A percentile compares a stretch with the other conserved stretches of the same genome.
phyloP scores from a whole-genome alignment of 2,329 filamentous ascomycete species.

The Paecilomyces sp. region DNA sequence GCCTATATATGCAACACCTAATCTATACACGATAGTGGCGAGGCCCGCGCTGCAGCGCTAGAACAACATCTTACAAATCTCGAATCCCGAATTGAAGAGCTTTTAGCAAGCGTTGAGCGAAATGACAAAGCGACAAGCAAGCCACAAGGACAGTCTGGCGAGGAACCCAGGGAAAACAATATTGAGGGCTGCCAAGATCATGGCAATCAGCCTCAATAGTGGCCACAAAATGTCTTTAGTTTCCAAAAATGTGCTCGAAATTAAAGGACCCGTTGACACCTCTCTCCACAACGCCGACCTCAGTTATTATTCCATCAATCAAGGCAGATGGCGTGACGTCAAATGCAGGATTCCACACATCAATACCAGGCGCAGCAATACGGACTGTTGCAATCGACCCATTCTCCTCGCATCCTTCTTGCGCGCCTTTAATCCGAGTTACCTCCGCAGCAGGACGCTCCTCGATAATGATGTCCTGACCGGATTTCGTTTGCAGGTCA shows the following conservation, averaged over 20 bases:
- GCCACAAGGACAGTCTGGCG: neutral
- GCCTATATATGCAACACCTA: neutral
- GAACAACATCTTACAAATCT: constrained; percentile 49
- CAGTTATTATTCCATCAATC: constrained; percentile 92
- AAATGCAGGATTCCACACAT: constrained; percentile 95
- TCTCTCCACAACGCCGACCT: constrained; percentile 81
- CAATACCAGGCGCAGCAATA: constrained; percentile 68
- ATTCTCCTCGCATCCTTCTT: constrained; percentile 54
- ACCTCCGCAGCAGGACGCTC: constrained; percentile 76
- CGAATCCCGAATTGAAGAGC: constrained; percentile 45
- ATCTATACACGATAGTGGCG: constrained; percentile 35
- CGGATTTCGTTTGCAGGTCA: constrained; percentile 71
- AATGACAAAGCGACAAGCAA: constrained; percentile 3
- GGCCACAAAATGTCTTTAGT: constrained; percentile 3
- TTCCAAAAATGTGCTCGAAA: constrained; percentile 32
- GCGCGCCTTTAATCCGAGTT: constrained; percentile 73
- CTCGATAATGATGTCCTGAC: constrained; percentile 80
- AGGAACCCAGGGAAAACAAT: neutral
- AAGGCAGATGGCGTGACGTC: constrained; percentile 84
- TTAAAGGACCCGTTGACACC: constrained; percentile 62
- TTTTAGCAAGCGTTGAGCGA: constrained; percentile 16
- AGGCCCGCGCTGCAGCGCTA: constrained; percentile 48
- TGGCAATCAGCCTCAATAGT: constrained; percentile 6
- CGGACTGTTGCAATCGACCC: constrained; percentile 57
- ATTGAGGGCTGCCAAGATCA: constrained; percentile 3